Evolutionary conservation across 352 stramenopile species (phyloP), one percentile per base, ranked within the genome.

Genomic region (Phytophthora pini): DNA sequence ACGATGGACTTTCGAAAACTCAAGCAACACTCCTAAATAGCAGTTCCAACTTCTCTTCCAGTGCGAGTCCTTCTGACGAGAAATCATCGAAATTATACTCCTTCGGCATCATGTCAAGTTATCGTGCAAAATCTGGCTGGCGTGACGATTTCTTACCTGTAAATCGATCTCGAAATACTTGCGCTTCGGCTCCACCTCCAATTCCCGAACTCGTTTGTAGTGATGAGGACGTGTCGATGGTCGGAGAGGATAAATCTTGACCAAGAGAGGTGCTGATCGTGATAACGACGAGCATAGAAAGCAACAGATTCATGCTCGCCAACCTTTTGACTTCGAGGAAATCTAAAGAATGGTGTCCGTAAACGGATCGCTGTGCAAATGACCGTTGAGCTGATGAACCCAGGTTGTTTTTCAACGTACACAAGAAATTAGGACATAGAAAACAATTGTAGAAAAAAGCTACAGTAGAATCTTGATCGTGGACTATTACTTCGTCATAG

Each of bases 41-140:
- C 26, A 60, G 34, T 52, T 60, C 52, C 53, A 61, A 52, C 41
- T 61, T 52, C n/a, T 61, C 41, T 51, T 61, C 15, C 41, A 59
- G 17, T 45, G 41, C 36, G 31, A 61, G 36, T 20, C 29, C 53
- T 61, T 61, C 40, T 44, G 53, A 61, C 41, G 40, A 61, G 53
- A 61, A 46, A 31, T n/a, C n/a, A n/a, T n/a, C n/a, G n/a, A n/a
- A n/a, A n/a, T n/a, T n/a, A n/a, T n/a, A n/a, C n/a, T n/a, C n/a
- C n/a, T n/a, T n/a, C n/a, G n/a, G n/a, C n/a, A n/a, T n/a, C n/a
- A 20, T 20, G 17, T 20, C 17, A 20, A 20, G 17, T 20, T 20
- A 20, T 20, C 17, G 0, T 20, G 17, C 17, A 20, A 36, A 36
- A 36, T 36, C 8, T 36, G 31, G 10, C 8, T 36, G 31, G 2